phyloP scores from a whole-genome alignment of 1,139 yeast genomes.

The Protomyces arabidopsidicola region DNA sequence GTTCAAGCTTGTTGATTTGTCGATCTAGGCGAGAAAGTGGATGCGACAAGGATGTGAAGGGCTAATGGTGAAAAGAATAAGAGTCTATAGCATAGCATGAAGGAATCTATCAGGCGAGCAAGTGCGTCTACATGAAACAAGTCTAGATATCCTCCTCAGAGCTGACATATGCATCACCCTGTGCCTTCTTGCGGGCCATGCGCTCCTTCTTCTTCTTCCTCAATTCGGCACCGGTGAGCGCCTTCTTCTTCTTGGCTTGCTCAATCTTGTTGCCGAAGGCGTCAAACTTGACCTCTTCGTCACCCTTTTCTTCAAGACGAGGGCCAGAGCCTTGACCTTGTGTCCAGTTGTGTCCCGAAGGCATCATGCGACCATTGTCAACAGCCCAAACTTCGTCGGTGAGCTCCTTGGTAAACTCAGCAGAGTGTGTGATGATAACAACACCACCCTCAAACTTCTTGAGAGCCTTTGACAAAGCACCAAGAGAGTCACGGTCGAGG shows the following conservation, averaged over 20 bases:
- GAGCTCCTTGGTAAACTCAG: slow-evolving; percentile 98
- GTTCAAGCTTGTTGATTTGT: too few relatives aligned
- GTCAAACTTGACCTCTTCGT: slow-evolving; percentile 97
- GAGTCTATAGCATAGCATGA: too few relatives aligned
- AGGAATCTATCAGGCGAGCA: too few relatives aligned
- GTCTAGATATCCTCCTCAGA: slow-evolving; percentile 65
- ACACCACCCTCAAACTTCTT: slow-evolving; percentile 99
- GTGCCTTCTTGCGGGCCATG: slow-evolving; percentile 96
- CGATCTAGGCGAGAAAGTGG: too few relatives aligned
- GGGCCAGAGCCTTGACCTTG: slow-evolving; percentile 99
- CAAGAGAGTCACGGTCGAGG: slow-evolving; percentile 98
- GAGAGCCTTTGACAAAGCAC: slow-evolving; percentile 98
- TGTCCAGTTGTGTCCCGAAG: slow-evolving; percentile 99
- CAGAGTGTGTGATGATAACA: slow-evolving; percentile 98
- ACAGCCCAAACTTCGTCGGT: slow-evolving; percentile 99
- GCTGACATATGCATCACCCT: slow-evolving; percentile 96
- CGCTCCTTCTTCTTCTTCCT: slow-evolving; percentile 99
- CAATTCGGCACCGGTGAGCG: slow-evolving; percentile 97
- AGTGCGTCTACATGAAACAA: too few relatives aligned
- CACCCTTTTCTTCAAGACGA: slow-evolving; percentile 78
- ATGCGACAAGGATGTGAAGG: too few relatives aligned
- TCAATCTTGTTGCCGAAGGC: slow-evolving; percentile 99
- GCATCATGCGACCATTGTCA: slow-evolving; percentile 94
- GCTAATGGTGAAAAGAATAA: too few relatives aligned
- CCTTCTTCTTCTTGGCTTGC: slow-evolving; percentile 90